These are phyloP conservation scores for Lepidium sativum DNA, from an alignment of 345 rosid genomes.

Conservation along the genomic window DNA sequence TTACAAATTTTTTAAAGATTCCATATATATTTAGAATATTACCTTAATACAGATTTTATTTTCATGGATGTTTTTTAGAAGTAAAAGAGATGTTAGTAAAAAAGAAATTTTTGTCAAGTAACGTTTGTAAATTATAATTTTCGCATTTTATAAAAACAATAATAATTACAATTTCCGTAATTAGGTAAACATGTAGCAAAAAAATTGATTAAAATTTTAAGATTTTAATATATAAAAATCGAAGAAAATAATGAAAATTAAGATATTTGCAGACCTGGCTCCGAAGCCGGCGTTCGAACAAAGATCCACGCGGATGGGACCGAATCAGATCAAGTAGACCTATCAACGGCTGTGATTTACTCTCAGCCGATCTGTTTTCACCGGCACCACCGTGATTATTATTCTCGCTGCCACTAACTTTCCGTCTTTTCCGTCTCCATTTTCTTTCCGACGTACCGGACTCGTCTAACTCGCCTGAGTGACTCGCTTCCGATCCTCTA, in stretches of 20 bases:
- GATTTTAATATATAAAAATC: background rate
- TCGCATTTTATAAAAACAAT: too few relatives aligned
- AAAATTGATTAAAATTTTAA: background rate
- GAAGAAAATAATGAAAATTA: background rate
- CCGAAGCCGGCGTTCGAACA: conserved; percentile 49
- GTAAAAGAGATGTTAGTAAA: too few relatives aligned
- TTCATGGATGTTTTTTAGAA: background rate
- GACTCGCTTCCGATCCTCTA: conserved; percentile 27
- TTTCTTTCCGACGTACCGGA: conserved; percentile 44
- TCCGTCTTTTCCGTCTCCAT: conserved; percentile 26
- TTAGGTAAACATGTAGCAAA: background rate
- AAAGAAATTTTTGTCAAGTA: too few relatives aligned
- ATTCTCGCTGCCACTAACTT: conserved; percentile 21
- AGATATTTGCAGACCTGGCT: conserved; percentile 39
- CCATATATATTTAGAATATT: background rate
- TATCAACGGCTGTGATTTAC: conserved; percentile 54
- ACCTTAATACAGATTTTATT: background rate
- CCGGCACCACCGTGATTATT: conserved; percentile 17
- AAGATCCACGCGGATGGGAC: conserved; percentile 44
- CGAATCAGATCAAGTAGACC: conserved; percentile 41
- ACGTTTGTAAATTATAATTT: too few relatives aligned
- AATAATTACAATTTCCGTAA: background rate
- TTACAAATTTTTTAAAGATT: background rate
- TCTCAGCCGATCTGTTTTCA: conserved; percentile 17
- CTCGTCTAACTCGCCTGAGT: conserved; percentile 35